phyloP scores from a whole-genome alignment of 164 flowering plant species.

The Nelumbo lutea region DNA sequence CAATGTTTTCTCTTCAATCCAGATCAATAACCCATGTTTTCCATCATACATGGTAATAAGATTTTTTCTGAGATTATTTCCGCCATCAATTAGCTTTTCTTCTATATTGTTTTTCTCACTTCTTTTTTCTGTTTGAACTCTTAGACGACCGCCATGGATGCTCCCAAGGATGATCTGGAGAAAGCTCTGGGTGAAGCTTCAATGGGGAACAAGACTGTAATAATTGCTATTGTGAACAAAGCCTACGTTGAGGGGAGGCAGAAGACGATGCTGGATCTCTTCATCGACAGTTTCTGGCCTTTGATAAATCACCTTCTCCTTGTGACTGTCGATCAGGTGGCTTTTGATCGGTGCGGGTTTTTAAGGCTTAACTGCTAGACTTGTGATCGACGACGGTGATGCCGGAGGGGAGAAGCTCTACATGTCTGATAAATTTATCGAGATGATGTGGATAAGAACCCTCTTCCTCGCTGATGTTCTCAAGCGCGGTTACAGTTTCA shows the following conservation, averaged over 20 bases:
- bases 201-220: conserved; percentile 46
- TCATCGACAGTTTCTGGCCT: conserved; percentile 57
- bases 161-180: conserved; percentile 32
- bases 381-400: conserved; percentile 53
- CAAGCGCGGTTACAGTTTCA: conserved; percentile 56
- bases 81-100: too few relatives aligned
- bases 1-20: conserved; percentile 11
- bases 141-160: too few relatives aligned
- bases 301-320: conserved; percentile 48
- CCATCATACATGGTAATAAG: too few relatives aligned
- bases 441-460: conserved; percentile 91
- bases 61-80: too few relatives aligned
- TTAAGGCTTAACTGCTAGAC: conserved; percentile 47
- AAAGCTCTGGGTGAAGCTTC: conserved; percentile 34
- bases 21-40: not conserved
- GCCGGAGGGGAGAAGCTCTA: conserved; percentile 55
- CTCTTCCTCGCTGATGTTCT: conserved; percentile 50
- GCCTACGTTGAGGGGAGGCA: conserved; percentile 50
- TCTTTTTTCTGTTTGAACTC: too few relatives aligned
- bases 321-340: conserved; percentile 50
- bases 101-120: too few relatives aligned
- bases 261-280: conserved; percentile 56
- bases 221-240: conserved; percentile 58
- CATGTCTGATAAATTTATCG: conserved; percentile 62
- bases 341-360: conserved; percentile 55